Evolutionary conservation across 2,329 filamentous ascomycete genomes (phyloP), one percentile per base, ranked within the genome.

Genomic region (Cladosporium sphaerospermum): DNA sequence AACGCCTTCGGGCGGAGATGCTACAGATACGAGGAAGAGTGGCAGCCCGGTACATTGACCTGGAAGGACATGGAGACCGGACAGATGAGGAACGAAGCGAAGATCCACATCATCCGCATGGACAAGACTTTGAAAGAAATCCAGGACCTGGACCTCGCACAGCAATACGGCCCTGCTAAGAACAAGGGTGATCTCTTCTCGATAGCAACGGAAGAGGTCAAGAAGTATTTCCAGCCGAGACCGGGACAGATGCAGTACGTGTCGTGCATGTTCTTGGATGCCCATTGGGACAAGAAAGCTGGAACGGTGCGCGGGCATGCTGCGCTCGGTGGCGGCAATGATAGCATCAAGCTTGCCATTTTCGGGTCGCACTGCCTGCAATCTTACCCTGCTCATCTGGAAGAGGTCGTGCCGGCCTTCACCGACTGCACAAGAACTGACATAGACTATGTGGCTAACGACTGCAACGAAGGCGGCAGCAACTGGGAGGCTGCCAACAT

Each of bases 401-500:
- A 97, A 67, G 92, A 97, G 64, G 86, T 97, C 1, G 87, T 89
- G 4, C 84, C 89, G 16, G 86, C 90, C 5, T 95, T 97, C 63
- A 86, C 82, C 13, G 91, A 97, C 69, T 96, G 90, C 69, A 96
- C 91, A 2, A 83, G 85, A 32, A 96, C 90, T 0, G 89, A 97
- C 66, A 88, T 84, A 9, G 80, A 82, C 37, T 80, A 81, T 61
- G 83, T 96, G 36, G 86, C 87, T 13, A 96, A 96, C 63, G 89
- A 95, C 67, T 89, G 84, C 68, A 86, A 87, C 61, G 88, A 96
- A 60, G 85, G 85, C 6, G 91, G 91, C 19, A 95, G 88, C 66
- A 93, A 84, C 44, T 97, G 92, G 92, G 92, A 97, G 68, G 84
- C 90, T n/a, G 90, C 89, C 23, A 95, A 92, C 62, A 86, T 96